Evolutionary conservation across 2,329 filamentous ascomycete genomes (phyloP), one percentile per base, ranked within the genome.

Genomic region (Cladophialophora exuberans): DNA sequence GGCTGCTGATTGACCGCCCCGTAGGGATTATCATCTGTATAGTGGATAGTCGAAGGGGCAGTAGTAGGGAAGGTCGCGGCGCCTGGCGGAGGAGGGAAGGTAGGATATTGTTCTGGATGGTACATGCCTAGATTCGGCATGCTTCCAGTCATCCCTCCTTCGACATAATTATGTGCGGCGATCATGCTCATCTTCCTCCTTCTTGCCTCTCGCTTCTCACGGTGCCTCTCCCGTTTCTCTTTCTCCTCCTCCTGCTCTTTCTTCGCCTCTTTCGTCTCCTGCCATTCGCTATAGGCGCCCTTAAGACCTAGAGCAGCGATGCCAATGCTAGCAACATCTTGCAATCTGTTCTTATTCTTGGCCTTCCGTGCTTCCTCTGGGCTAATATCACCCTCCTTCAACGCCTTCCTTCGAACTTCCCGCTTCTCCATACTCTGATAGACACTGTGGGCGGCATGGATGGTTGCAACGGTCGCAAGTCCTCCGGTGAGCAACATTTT

Each of bases 251-350:
- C 73, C 50, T 77, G 77, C 65, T 79, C 77, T 62, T 80, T 78
- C 56, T 81, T 77, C 68, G 85, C 78, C 69, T 85, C 79, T 56
- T 83, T 81, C 71, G 84, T 83, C 66, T 87, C 82, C 70, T 86
- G 84, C 83, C 85, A 87, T 68, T 87, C 84, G 4, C 76, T 78
- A 65, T 83, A 78, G 11, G 85, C 84, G 46, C 81, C 80, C 69
- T 86, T 87, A 73, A 88, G 83, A 69, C 85, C 84, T 51, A 87
- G 74, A 20, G 83, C 84, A 25, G 85, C 84, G 62, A 88, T 82
- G 59, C 84, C 84, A 26, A 88, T 76, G 60, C 82, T 83, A n/a
- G 85, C 82, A 25, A 78, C 81, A 69, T 88, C 84, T 67, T 84
- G 79, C 36, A 86, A 69, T 71, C 82, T 81, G 52, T 83, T 83